Conservation (phyloP, 1,284 basidiomycete genomes). For the Fomes fomentarius region DNA sequence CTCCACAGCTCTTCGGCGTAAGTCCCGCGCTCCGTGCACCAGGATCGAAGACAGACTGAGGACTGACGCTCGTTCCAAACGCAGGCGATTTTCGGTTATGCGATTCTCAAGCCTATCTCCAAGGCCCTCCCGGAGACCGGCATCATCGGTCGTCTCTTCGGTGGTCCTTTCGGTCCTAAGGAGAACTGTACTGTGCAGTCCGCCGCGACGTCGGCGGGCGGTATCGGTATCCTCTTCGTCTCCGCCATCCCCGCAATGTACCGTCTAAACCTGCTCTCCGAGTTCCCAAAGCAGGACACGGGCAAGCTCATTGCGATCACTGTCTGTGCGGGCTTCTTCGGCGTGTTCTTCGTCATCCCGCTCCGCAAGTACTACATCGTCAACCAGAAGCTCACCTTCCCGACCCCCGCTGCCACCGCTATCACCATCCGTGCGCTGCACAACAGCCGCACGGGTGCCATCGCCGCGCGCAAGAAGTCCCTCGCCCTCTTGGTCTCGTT, state of each 20-base stretch:
- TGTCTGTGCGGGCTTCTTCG: conserved; percentile 62
- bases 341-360: conserved; percentile 70
- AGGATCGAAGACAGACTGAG: too few species aligned
- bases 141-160: conserved; percentile 48
- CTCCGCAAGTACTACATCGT: conserved; percentile 70
- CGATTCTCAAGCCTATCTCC: conserved; percentile 64
- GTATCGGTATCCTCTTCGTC: conserved; percentile 65
- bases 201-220: conserved; percentile 59
- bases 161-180: conserved; percentile 68
- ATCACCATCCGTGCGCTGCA: conserved; percentile 70
- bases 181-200: conserved; percentile 67
- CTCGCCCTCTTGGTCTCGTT: conserved; percentile 55
- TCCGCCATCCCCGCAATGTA: conserved; percentile 72
- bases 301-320: conserved; percentile 62
- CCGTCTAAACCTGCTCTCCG: conserved; percentile 53
- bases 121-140: conserved; percentile 51
- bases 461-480: conserved; percentile 60
- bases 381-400: conserved; percentile 71
- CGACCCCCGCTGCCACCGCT: conserved; percentile 70
- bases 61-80: neutral
- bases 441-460: conserved; percentile 50
- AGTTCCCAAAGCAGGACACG: conserved; percentile 49
- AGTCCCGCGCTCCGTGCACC: conserved; percentile 17
- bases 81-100: conserved; percentile 65
- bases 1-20: conserved; percentile 50